Conservation (phyloP, 352 stramenopile genomes). For the Phytophthora pseudosyringae region DNA sequence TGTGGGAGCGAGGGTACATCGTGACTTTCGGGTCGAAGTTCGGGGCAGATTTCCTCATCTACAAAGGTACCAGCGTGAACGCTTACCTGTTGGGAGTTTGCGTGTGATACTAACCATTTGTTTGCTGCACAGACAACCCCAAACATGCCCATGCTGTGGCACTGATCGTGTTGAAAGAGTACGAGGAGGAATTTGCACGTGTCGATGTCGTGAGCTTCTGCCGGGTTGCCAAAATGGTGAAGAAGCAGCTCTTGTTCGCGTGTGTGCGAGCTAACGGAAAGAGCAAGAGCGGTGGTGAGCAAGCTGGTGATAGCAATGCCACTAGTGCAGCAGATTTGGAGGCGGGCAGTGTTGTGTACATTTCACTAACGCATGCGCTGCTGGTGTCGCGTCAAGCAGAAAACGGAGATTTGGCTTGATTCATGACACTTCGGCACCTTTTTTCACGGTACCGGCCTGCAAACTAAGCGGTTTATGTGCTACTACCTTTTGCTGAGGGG, state of each 20-base stretch:
- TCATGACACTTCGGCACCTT: neutral
- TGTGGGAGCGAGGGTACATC: constrained; percentile 71
- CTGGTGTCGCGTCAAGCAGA: constrained; percentile 51
- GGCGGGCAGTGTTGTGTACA: constrained; percentile 47
- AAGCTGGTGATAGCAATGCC: neutral
- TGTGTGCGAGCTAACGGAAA: constrained; percentile 30
- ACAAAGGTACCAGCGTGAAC: constrained; percentile 48
- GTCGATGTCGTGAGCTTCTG: constrained; percentile 70
- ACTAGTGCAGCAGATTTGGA: neutral
- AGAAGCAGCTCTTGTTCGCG: constrained; percentile 66
- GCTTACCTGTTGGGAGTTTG: too few species aligned
- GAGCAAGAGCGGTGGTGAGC: neutral
- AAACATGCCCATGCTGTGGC: constrained; percentile 52
- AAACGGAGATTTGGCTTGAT: constrained; percentile 17
- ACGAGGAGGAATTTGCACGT: constrained; percentile 46
- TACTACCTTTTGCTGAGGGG: constrained; percentile 10
- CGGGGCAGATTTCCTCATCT: constrained; percentile 81
- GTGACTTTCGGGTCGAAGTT: constrained; percentile 86
- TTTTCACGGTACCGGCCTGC: neutral
- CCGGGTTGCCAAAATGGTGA: constrained; percentile 79
- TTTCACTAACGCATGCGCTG: constrained; percentile 66
- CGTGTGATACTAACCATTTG: neutral
- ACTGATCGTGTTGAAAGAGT: constrained; percentile 58
- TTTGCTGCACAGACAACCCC: constrained; percentile 40
- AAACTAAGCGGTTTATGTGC: constrained; percentile 5